Percentiles rank a stretch among this genome's conserved stretches.
Evolutionary conservation across 2,329 filamentous ascomycete genomes (phyloP).

Genomic region (Neocucurbitaria cava): DNA sequence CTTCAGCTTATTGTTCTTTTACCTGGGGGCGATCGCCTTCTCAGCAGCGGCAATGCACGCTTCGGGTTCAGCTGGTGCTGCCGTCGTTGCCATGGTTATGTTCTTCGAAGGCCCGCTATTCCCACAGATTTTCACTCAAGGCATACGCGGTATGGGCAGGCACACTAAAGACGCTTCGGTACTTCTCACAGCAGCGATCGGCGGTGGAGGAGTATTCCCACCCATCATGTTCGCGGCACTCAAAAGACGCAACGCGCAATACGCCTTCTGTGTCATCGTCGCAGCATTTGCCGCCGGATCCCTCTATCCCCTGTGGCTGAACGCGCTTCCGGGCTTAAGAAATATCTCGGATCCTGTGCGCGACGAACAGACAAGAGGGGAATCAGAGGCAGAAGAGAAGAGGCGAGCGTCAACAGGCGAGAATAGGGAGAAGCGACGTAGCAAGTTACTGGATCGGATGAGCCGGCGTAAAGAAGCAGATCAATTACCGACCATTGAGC

Average conservation of each 20-base stretch:
- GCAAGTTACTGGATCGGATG: conserved; percentile 29
- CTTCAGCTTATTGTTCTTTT: conserved; percentile 62
- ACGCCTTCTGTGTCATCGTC: conserved; percentile 61
- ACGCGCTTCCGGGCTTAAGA: conserved; percentile 55
- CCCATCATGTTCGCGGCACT: conserved; percentile 60
- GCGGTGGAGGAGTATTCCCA: conserved; percentile 63
- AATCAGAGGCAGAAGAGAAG: conserved; percentile 32
- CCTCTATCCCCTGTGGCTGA: conserved; percentile 63
- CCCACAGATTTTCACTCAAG: conserved; percentile 64
- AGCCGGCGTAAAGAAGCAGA: conserved; percentile 27
- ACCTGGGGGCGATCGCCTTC: conserved; percentile 61
- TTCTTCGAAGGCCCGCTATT: conserved; percentile 69
- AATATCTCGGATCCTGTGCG: conserved; percentile 59
- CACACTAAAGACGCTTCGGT: conserved; percentile 65
- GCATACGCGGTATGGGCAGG: conserved; percentile 63
- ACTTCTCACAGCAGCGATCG: conserved; percentile 61
- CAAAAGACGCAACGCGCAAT: conserved; percentile 50
- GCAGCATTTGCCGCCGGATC: conserved; percentile 60
- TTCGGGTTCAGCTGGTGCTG: conserved; percentile 50
- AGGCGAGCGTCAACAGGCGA: conserved; percentile 24
- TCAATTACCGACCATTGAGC: conserved; percentile 36
- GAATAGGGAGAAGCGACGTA: conserved; percentile 29
- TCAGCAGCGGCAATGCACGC: conserved; percentile 59
- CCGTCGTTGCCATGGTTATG: conserved; percentile 60
- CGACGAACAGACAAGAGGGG: conserved; percentile 38